Evolutionary conservation across 805 yeast species (phyloP), one percentile per base, ranked within the genome.

Genomic region (Ogataea nitratoaversa): DNA sequence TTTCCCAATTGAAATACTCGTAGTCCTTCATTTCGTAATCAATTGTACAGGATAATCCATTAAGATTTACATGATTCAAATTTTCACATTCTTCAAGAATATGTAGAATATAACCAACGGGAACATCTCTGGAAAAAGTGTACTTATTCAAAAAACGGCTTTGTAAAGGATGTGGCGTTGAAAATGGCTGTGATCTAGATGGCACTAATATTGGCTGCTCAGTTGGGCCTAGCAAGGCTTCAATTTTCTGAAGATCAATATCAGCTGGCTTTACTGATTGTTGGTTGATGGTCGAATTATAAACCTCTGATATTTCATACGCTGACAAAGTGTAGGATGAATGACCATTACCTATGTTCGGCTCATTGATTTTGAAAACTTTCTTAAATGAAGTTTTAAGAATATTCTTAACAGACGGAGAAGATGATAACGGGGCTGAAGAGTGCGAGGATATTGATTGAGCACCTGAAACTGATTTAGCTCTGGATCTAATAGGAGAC

Each of bases 91-190:
- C 63, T n/a, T 71, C 72, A 29, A 88, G 54, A 28, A 87, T 53
- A 56, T 85, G 95, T 12, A 88, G 54, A 8, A 89, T 53, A 46
- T 78, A 77, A 0, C 96, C 96, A 22, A 82, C 63, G 1, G 96
- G 96, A 6, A 88, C 56, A 57, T 88, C 96, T 49, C 74, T 78
- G n/a, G 82, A 71, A 17, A 74, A 67, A 3, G 86, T 70, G 59
- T 83, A 84, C 57, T 76, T 82, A 39, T 70, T 52, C 28, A 86
- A 57, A 47, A 81, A 78, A 41, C 77, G 74, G 55, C 76, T 82
- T 30, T 79, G 77, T 34, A 63, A 59, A 2, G 93, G 93, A 54
- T 84, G 89, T 2, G 61, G 54, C 1, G 62, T 53, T 6, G 59
- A 43, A 45, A 57, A 70, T 3, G 74, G 71, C 14, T 32, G 32